Base-by-base conservation (phyloP, 2,329 filamentous ascomycete species). In the Herpotrichia juniperi region DNA sequence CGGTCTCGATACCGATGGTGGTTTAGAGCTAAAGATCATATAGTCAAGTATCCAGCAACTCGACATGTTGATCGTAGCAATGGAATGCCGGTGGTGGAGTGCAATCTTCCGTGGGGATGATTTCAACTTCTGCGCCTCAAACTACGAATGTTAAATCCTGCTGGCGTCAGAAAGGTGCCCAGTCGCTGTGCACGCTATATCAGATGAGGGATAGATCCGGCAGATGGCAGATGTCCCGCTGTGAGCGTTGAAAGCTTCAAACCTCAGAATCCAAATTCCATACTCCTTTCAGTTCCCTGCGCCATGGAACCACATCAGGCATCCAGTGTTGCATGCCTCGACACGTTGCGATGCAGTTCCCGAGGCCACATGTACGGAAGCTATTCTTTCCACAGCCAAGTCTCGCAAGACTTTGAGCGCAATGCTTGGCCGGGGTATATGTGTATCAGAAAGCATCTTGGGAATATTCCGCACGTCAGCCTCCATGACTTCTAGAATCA, bases 331-430 rank as follows among this genome's bases (percentile, higher is more conserved):
- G 58, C 56, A 60, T 53, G 54, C 51, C 59, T 58, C 63, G 62
- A 40, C 58, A 62, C 59, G 49, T 52, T 50, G 57, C 55, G 49
- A 58, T 52, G 59, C 58, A 59, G 22, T 31, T 34, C 48, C 50
- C 32, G 37, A 48, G 31, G 40, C 43, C 30, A 51, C 19, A 21
- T 32, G 22, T 19, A 40, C 54, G 62, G 63, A 66, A 60, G 63
- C 55, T 52, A 54, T 56, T 17, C 40, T 45, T 61, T 58, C 57
- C 61, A 60, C 61, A 51, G 66, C 67, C 64, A 66, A 69, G 63
- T 50, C 53, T 42, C 50, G 39, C 31, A 30, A 51, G 42, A 49
- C 45, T 34, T 34, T 25, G 26, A 30, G 43, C 40, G 50, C 45
- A 43, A 19, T 48, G 34, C 40, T 42, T 26, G 32, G 37, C 31